A percentile compares a stretch with the other conserved stretches of the same genome.
Evolutionary conservation across 2,329 filamentous ascomycete species (phyloP).

Genomic region (Calonectria honghensis): DNA sequence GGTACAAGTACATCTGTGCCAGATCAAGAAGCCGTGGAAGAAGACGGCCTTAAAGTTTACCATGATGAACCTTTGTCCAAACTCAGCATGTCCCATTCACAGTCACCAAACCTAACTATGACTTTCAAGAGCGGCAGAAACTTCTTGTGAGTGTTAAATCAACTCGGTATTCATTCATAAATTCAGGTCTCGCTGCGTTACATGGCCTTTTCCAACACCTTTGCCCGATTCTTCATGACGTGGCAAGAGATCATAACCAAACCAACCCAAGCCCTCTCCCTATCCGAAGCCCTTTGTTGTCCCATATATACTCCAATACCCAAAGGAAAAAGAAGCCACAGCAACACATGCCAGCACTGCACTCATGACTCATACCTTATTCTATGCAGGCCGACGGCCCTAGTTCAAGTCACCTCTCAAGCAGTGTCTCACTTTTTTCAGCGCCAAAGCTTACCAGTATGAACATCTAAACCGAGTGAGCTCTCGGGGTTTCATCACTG

Average conservation of each 20-base stretch:
- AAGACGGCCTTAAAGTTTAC: background rate
- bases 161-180: slow-evolving; percentile 19
- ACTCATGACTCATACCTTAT: slow-evolving; percentile 10
- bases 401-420: background rate
- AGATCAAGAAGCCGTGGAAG: background rate
- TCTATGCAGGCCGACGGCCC: background rate
- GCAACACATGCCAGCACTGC: background rate
- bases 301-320: slow-evolving; percentile 13
- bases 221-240: background rate
- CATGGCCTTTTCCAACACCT: slow-evolving; percentile 16
- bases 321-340: background rate
- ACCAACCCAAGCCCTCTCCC: background rate
- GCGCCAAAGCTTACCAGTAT: slow-evolving; percentile 38
- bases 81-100: background rate
- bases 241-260: background rate
- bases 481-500: slow-evolving; percentile 45
- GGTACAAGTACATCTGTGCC: background rate
- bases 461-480: slow-evolving; percentile 42
- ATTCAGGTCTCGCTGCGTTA: slow-evolving; percentile 19
- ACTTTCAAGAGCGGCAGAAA: background rate
- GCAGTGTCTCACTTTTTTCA: slow-evolving; percentile 13
- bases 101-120: background rate
- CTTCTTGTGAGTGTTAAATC: background rate
- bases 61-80: background rate
- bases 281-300: background rate